Conservation (phyloP, 352 stramenopile genomes). For the Pythium coloratum region DNA sequence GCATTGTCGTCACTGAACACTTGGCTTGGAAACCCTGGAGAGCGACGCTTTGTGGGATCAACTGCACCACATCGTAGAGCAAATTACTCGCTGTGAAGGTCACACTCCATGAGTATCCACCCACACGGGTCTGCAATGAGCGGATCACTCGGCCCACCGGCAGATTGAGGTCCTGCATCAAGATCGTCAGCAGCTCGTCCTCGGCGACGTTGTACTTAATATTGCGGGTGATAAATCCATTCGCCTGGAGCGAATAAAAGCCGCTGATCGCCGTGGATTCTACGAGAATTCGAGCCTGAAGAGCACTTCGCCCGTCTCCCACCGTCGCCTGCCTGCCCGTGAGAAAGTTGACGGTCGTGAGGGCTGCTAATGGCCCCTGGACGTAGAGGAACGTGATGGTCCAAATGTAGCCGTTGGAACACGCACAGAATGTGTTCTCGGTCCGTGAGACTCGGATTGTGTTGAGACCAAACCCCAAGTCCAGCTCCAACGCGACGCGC, state of each 20-base stretch:
- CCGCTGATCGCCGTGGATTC: slow-evolving; percentile 63
- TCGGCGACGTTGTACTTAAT: slow-evolving; percentile 66
- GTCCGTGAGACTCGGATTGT: slow-evolving; percentile 55
- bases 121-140: slow-evolving; percentile 37
- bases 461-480: slow-evolving; percentile 66
- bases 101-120: slow-evolving; percentile 70
- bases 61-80: slow-evolving; percentile 60
- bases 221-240: slow-evolving; percentile 56
- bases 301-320: slow-evolving; percentile 49
- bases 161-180: slow-evolving; percentile 65
- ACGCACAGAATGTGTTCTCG: slow-evolving; percentile 72
- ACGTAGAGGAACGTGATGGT: slow-evolving; percentile 75
- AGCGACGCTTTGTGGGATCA: slow-evolving; percentile 49
- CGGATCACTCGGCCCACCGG: slow-evolving; percentile 56
- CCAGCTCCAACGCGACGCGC: slow-evolving; percentile 66
- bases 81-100: slow-evolving; percentile 69
- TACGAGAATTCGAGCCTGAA: slow-evolving; percentile 46
- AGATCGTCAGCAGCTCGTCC: slow-evolving; percentile 50
- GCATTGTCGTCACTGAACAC: slow-evolving; percentile 48
- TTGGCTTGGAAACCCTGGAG: slow-evolving; percentile 61
- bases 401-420: slow-evolving; percentile 72
- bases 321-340: slow-evolving; percentile 55
- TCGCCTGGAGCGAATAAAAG: slow-evolving; percentile 65
- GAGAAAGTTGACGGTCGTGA: slow-evolving; percentile 50
- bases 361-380: slow-evolving; percentile 50